Base-by-base conservation (phyloP, 2,329 filamentous ascomycete species). In the Dothideomycetes sp. region DNA sequence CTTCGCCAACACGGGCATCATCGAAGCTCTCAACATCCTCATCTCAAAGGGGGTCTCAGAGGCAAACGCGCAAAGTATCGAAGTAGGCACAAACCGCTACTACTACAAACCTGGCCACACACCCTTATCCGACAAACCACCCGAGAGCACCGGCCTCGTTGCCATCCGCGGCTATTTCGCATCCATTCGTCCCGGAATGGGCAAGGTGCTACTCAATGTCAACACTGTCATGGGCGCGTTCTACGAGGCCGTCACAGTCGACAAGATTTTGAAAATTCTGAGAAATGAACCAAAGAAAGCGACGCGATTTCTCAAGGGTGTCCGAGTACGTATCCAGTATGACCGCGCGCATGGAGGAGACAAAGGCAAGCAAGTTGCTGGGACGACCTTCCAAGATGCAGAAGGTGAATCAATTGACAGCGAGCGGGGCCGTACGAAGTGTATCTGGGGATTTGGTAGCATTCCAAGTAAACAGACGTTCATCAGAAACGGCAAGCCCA, bases 21-120 rank as follows among this genome's bases (percentile, higher is more conserved):
- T 40, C 4, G 43, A 45, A 4, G 47, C 49, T 1, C 16, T 52
- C 27, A 51, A 51, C 34, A 45, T 49, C 27, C 15, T 49, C 22
- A 40, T 51, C 4, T 37, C 49, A 3, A 47, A 46, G 15, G 38
- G 34, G 3, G 30, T 50, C 11, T 22, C 38, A 4, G 37, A 34
- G 4, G 33, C 24, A 4, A 30, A 34, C 16, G 19, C 29, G 15
- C 12, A 44, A 14, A 32, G 19, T 19, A 37, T 48, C 19, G 34
- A 44, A 19, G 31, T 19, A 12, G 45, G 45, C 4, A 53, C 49
- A 40, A 49, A 48, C 17, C 16, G 34, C 2, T 50, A 47, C 45
- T 54, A 49, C 33, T 36, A 48, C 17, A 48, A 47, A 17, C 37
- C 34, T 9, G 46, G 45, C 4, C 41, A 38, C n/a, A n/a, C n/a